Conservation (phyloP, 768 basidiomycete species). For the Russula dissimulans region DNA sequence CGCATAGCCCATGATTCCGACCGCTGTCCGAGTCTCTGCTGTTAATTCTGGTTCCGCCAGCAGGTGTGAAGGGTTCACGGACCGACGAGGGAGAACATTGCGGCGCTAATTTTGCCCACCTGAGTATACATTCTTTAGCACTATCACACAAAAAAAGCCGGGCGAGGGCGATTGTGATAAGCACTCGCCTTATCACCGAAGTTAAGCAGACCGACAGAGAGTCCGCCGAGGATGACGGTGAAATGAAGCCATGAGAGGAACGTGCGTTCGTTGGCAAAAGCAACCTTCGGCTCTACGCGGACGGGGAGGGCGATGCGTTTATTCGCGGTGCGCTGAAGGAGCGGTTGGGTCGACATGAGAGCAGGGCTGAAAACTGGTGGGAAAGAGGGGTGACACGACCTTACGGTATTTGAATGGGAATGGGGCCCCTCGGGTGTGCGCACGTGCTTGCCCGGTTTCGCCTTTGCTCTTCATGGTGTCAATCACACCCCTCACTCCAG, state of each 20-base stretch:
- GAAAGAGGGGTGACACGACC: not conserved
- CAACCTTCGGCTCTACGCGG: slow-evolving; percentile 89
- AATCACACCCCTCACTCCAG: slow-evolving; percentile 38
- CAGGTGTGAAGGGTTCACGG: slow-evolving; percentile 24
- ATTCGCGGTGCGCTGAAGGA: slow-evolving; percentile 85
- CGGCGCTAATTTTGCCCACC: slow-evolving; percentile 94
- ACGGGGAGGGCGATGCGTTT: slow-evolving; percentile 97
- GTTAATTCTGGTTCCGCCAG: not conserved
- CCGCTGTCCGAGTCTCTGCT: slow-evolving; percentile 41
- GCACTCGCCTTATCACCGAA: slow-evolving; percentile 85
- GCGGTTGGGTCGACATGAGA: slow-evolving; percentile 92
- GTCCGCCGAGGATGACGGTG: slow-evolving; percentile 92
- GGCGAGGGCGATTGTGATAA: not conserved
- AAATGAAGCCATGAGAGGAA: slow-evolving; percentile 99
- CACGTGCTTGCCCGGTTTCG: not conserved
- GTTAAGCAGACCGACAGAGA: slow-evolving; percentile 92
- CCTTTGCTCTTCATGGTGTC: slow-evolving; percentile 2
- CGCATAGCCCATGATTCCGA: slow-evolving; percentile 96
- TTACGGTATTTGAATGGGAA: not conserved
- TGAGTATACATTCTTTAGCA: slow-evolving; percentile 23
- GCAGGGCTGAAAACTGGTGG: not conserved
- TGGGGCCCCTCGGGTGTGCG: not conserved
- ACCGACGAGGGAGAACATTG: slow-evolving; percentile 94
- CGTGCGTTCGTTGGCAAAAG: slow-evolving; percentile 90
- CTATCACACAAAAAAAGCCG: not conserved